Conservation (phyloP, 495 filamentous ascomycete genomes). For the Monascus purpureus region DNA sequence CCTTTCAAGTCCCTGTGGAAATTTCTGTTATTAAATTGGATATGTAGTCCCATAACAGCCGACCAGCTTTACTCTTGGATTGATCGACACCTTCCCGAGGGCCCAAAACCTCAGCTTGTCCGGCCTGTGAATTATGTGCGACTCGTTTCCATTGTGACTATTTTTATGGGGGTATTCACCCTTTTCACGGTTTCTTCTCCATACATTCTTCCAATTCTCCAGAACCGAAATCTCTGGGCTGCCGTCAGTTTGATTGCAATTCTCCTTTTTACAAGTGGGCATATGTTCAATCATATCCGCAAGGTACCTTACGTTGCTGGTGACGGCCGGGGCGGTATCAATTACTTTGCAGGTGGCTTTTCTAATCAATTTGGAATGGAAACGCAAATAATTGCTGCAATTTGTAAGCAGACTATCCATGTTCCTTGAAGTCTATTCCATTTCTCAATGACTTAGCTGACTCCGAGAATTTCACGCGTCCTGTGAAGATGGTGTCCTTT, state of each 20-base stretch:
- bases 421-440: background rate
- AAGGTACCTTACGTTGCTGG: slow-evolving; percentile 90
- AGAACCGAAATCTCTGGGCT: slow-evolving; percentile 89
- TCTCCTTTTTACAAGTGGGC: slow-evolving; percentile 86
- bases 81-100: slow-evolving; percentile 56
- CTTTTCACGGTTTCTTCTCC: slow-evolving; percentile 63
- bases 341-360: slow-evolving; percentile 87
- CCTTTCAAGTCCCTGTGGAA: background rate
- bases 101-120: slow-evolving; percentile 58
- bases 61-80: slow-evolving; percentile 73
- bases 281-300: slow-evolving; percentile 99
- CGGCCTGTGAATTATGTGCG: slow-evolving; percentile 81
- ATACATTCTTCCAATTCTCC: slow-evolving; percentile 71
- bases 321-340: slow-evolving; percentile 73
- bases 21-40: background rate
- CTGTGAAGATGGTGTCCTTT: slow-evolving; percentile 68
- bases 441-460: background rate
- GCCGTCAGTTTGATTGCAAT: slow-evolving; percentile 79
- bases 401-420: slow-evolving; percentile 56
- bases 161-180: slow-evolving; percentile 51
- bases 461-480: slow-evolving; percentile 6
- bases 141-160: slow-evolving; percentile 51
- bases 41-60: slow-evolving; percentile 50
- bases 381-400: slow-evolving; percentile 87
- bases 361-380: slow-evolving; percentile 92